Evolutionary conservation across 164 flowering plant species (phyloP).

Genomic region (Macadamia integrifolia): DNA sequence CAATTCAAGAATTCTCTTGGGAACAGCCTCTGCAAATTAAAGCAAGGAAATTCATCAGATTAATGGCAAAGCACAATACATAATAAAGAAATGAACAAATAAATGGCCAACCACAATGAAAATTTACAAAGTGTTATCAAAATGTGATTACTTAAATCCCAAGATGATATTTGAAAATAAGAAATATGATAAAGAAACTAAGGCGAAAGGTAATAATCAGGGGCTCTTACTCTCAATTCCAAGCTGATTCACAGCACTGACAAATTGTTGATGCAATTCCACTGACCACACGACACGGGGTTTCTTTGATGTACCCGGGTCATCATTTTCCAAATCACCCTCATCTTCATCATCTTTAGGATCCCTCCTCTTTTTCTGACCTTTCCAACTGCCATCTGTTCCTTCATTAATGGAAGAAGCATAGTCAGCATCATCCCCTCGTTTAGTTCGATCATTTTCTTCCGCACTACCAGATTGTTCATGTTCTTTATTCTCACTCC

Average conservation of each 20-base stretch:
- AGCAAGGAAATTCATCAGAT: conserved; percentile 6
- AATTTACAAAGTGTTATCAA: no score
- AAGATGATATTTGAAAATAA: background rate
- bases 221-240: conserved; percentile 80
- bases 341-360: conserved; percentile 62
- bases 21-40: conserved; percentile 86
- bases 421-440: conserved; percentile 51
- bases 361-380: conserved; percentile 49
- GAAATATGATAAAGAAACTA: background rate
- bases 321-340: conserved; percentile 57
- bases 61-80: no score
- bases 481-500: conserved; percentile 48
- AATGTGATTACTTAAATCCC: no score
- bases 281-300: conserved; percentile 94
- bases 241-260: conserved; percentile 81
- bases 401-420: conserved; percentile 60
- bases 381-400: conserved; percentile 44
- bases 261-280: conserved; percentile 89
- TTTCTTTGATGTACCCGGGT: conserved; percentile 59
- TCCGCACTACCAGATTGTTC: conserved; percentile 58
- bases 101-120: no score
- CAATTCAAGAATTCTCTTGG: conserved; percentile 83
- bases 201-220: background rate
- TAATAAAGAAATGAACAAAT: no score
- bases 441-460: conserved; percentile 46